Evolutionary conservation across 306 rosid species (phyloP).

Genomic region (Rubus parviflorus): DNA sequence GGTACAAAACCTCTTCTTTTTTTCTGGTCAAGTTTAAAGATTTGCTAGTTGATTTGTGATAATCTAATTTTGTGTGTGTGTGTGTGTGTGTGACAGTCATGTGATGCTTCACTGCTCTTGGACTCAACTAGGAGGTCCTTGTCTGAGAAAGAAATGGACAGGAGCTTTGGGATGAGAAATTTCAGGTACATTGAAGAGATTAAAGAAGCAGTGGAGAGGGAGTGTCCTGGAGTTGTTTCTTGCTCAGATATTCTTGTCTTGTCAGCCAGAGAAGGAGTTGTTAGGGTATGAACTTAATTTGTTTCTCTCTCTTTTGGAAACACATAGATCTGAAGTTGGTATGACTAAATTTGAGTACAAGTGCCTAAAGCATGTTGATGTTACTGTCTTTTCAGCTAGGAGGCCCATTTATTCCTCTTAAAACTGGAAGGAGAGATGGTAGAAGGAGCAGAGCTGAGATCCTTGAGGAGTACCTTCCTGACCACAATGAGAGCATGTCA

Average conservation of each 20-base stretch:
- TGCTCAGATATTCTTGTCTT: constrained; percentile 91
- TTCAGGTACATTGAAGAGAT: constrained; percentile 92
- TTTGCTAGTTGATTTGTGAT: background rate
- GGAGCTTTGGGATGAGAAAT: constrained; percentile 97
- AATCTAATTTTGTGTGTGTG: background rate
- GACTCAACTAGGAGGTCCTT: constrained; percentile 82
- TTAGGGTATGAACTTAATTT: constrained; percentile 43
- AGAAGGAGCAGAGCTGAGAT: constrained; percentile 89
- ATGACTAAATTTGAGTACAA: background rate
- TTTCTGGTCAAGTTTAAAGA: no score
- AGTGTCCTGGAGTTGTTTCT: constrained; percentile 94
- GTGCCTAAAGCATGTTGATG: background rate
- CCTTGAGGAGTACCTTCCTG: constrained; percentile 82
- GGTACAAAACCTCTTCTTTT: constrained; percentile 30
- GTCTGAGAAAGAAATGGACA: constrained; percentile 93
- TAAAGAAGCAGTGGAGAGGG: constrained; percentile 95
- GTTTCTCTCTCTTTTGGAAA: background rate
- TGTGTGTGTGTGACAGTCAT: constrained; percentile 45
- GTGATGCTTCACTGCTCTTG: constrained; percentile 93
- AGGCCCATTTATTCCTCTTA: constrained; percentile 80
- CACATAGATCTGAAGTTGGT: constrained; percentile 13
- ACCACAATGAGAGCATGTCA: constrained; percentile 94
- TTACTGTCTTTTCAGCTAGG: constrained; percentile 56
- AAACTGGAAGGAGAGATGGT: constrained; percentile 98
- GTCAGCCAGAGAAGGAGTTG: constrained; percentile 94